Evolutionary conservation across 805 yeast species (phyloP).

Genomic region (Nakazawaea pomicola): DNA sequence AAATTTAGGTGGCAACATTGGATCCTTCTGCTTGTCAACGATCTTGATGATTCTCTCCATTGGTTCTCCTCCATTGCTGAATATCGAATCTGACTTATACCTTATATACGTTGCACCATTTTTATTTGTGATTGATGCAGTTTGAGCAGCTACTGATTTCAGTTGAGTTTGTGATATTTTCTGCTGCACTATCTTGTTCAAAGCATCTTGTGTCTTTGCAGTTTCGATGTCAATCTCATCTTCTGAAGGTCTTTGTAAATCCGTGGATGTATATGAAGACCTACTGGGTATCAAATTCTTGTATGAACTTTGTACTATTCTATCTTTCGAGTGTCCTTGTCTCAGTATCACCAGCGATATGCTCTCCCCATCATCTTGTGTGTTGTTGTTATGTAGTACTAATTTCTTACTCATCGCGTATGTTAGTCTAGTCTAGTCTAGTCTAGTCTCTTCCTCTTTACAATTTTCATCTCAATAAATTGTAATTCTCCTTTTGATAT

Average conservation of each 20-base stretch:
- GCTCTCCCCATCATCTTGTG: neutral
- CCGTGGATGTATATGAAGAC: neutral
- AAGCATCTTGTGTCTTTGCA: slow-evolving; percentile 49
- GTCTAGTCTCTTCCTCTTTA: too few relatives aligned
- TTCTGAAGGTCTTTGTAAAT: slow-evolving; percentile 22
- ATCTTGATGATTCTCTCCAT: slow-evolving; percentile 53
- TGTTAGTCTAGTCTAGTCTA: neutral
- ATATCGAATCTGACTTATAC: slow-evolving; percentile 35
- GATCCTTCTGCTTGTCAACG: slow-evolving; percentile 68
- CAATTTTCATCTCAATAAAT: too few relatives aligned
- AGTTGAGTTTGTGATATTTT: slow-evolving; percentile 32
- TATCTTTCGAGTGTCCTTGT: slow-evolving; percentile 23
- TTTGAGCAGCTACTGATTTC: slow-evolving; percentile 14
- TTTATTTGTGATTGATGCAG: slow-evolving; percentile 17
- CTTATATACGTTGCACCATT: slow-evolving; percentile 38
- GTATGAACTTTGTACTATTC: slow-evolving; percentile 41
- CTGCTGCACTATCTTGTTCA: slow-evolving; percentile 45
- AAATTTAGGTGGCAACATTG: slow-evolving; percentile 78
- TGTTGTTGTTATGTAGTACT: neutral
- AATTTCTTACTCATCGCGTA: slow-evolving; percentile 1
- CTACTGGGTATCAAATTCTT: slow-evolving; percentile 61
- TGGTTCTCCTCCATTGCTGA: slow-evolving; percentile 22
- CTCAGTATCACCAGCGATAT: slow-evolving; percentile 18
- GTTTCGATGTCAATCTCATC: slow-evolving; percentile 43
- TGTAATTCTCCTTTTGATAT: too few relatives aligned